Evolutionary conservation across 139 green algal genomes (phyloP).

Genomic region (Astrephomene gubernaculifera): DNA sequence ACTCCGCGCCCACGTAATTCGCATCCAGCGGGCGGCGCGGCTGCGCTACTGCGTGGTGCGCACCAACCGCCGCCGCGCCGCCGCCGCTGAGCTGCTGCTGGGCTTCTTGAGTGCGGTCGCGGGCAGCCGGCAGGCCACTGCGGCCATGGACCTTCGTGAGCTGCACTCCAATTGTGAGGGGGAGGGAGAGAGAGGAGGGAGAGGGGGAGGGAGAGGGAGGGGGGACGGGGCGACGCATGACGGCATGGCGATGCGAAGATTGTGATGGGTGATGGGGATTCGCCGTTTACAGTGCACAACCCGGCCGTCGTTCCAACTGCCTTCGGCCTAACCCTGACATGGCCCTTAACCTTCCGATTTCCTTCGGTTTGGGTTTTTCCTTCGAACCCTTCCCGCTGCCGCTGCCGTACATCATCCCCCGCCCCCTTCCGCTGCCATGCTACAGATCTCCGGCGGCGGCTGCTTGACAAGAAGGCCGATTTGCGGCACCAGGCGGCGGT

Average conservation of each 20-base stretch:
- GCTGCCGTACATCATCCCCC: too few species aligned
- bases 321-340: too few species aligned
- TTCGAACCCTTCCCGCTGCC: too few species aligned
- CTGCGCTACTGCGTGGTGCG: slow-evolving; percentile 40
- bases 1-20: not conserved
- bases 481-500: slow-evolving; percentile 1
- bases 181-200: not conserved
- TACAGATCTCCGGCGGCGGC: slow-evolving; percentile 16
- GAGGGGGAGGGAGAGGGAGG: not conserved
- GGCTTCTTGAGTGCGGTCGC: slow-evolving; percentile 4
- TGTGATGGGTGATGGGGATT: too few species aligned
- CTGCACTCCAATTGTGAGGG: slow-evolving; percentile 40
- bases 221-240: too few species aligned
- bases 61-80: not conserved
- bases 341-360: too few species aligned
- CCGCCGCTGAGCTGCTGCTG: slow-evolving; percentile 13
- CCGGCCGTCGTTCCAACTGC: too few species aligned
- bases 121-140: not conserved
- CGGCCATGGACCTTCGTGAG: slow-evolving; percentile 30
- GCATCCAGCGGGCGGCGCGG: slow-evolving; percentile 3
- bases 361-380: too few species aligned
- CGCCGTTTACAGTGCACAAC: too few species aligned
- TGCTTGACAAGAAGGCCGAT: slow-evolving; percentile 33
- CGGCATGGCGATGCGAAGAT: too few species aligned
- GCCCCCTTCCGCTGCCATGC: not conserved